Evolutionary conservation across 2,329 filamentous ascomycete species (phyloP).

Genomic region (Verticillium zaregamsianum): DNA sequence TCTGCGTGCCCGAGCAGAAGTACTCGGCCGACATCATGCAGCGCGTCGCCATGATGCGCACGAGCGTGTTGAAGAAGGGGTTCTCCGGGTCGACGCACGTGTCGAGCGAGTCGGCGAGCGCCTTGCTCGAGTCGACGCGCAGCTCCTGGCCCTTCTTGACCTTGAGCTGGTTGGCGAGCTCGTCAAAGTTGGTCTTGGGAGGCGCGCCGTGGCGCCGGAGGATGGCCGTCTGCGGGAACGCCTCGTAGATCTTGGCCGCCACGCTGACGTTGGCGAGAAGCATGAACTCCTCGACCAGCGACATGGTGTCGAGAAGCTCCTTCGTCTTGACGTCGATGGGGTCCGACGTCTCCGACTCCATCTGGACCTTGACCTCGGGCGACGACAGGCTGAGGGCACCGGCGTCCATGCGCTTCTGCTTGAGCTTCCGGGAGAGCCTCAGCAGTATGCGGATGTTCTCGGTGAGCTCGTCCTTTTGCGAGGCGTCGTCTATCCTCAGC

Average conservation of each 20-base stretch:
- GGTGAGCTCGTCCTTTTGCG: constrained; percentile 85
- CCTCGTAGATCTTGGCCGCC: constrained; percentile 81
- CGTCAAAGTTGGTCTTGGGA: constrained; percentile 94
- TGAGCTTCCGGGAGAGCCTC: constrained; percentile 85
- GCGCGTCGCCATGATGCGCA: constrained; percentile 94
- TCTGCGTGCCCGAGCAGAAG: constrained; percentile 90
- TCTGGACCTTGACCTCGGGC: constrained; percentile 95
- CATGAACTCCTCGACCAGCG: constrained; percentile 98
- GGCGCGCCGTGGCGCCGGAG: constrained; percentile 88
- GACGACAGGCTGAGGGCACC: constrained; percentile 93
- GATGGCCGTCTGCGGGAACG: constrained; percentile 93
- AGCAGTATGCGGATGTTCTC: constrained; percentile 83
- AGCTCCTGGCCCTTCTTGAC: constrained; percentile 80
- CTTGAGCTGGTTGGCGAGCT: constrained; percentile 84
- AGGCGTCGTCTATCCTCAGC: constrained; percentile 83
- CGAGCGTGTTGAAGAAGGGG: constrained; percentile 97
- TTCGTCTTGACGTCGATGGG: constrained; percentile 97
- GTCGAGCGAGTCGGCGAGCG: constrained; percentile 91
- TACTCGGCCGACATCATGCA: constrained; percentile 99
- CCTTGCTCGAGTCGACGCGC: constrained; percentile 79
- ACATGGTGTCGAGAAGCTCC: constrained; percentile 90
- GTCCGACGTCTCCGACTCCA: constrained; percentile 92
- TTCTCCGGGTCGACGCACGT: constrained; percentile 72
- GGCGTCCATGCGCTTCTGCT: constrained; percentile 93
- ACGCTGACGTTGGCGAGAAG: constrained; percentile 95